Evolutionary conservation across 1,284 basidiomycete genomes (phyloP), one percentile per base, ranked within the genome.

Genomic region (Boletus sp.): DNA sequence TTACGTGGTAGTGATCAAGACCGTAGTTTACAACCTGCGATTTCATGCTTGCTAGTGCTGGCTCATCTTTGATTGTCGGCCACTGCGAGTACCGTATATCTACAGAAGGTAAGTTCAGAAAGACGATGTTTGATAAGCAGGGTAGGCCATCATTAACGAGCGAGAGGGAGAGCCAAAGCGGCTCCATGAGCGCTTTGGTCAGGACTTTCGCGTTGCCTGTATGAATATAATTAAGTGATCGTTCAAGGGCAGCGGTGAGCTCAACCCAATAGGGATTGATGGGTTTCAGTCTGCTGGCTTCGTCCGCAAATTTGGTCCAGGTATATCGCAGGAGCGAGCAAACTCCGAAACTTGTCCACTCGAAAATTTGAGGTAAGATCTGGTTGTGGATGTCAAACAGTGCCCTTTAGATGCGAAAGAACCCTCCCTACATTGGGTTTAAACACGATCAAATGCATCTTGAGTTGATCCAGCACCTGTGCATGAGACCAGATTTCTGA

Each of bases 261-360:
- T 52, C 35, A 5, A 52, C 14, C 23, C 25, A 52, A 14, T 38
- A 52, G 1, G 28, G 48, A n/a, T n/a, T n/a, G n/a, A n/a, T n/a
- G n/a, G n/a, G n/a, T n/a, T n/a, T n/a, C 6, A 10, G 7, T 6
- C 31, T 19, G 1, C 31, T 13, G 1, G 23, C 2, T 1, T n/a
- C 10, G 10, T n/a, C 2, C 5, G 8, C 4, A 16, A 35, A 50
- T 9, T 35, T 25, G 2, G 2, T 23, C 49, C 49, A 50, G 3
- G 33, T 50, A 4, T 11, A 16, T 2, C 8, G 4, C 49, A 23
- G 31, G 17, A 33, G 14, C 4, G 3, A 13, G 16, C n/a, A n/a
- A n/a, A n/a, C n/a, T n/a, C 33, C 4, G 25, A 6, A 9, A 30
- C 11, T 16, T 5, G 33, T 23, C 11, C n/a, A n/a, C n/a, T n/a